Evolutionary conservation across 176 grass and related monocot genomes (phyloP).

Genomic region (Alopecurus myosuroides): DNA sequence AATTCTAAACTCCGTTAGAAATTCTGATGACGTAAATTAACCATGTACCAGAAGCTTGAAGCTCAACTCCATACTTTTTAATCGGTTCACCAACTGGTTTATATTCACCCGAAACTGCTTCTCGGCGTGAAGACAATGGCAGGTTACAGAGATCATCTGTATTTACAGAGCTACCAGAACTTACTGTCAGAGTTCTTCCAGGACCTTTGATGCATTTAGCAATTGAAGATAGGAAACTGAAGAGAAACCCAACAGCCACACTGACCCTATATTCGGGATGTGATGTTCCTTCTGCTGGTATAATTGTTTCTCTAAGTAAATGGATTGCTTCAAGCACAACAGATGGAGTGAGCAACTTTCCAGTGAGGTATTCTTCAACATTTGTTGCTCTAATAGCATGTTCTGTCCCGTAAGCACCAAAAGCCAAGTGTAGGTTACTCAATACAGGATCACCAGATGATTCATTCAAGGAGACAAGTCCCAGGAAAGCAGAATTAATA

Average conservation of each 20-base stretch:
- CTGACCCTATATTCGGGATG: conserved; percentile 64
- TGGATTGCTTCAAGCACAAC: conserved; percentile 49
- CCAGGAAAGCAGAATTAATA: conserved; percentile 61
- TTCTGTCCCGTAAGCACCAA: conserved; percentile 69
- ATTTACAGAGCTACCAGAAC: conserved; percentile 4
- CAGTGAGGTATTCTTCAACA: conserved; percentile 53
- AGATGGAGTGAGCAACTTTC: conserved; percentile 41
- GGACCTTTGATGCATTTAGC: conserved; percentile 27
- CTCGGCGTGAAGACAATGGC: conserved; percentile 36
- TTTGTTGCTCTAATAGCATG: conserved; percentile 72
- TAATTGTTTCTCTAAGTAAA: conserved; percentile 48
- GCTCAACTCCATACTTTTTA: conserved; percentile 59
- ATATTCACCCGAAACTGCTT: conserved; percentile 32
- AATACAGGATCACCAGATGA: conserved; percentile 28
- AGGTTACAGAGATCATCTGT: conserved; percentile 12
- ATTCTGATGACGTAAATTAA: background rate
- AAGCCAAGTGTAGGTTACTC: conserved; percentile 50
- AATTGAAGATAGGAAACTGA: conserved; percentile 61
- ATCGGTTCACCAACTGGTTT: conserved; percentile 65
- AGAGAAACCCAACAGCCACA: conserved; percentile 69
- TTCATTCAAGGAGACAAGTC: conserved; percentile 29
- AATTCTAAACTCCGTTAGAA: background rate
- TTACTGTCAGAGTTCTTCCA: conserved; percentile 12
- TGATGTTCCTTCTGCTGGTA: conserved; percentile 55
- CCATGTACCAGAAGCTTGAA: conserved; percentile 75